Percentiles rank a stretch among this genome's conserved stretches.
These are phyloP conservation scores for Rhodotorula mucilaginosa DNA, from an alignment of 1,284 basidiomycete genomes.

Conservation along the genomic window DNA sequence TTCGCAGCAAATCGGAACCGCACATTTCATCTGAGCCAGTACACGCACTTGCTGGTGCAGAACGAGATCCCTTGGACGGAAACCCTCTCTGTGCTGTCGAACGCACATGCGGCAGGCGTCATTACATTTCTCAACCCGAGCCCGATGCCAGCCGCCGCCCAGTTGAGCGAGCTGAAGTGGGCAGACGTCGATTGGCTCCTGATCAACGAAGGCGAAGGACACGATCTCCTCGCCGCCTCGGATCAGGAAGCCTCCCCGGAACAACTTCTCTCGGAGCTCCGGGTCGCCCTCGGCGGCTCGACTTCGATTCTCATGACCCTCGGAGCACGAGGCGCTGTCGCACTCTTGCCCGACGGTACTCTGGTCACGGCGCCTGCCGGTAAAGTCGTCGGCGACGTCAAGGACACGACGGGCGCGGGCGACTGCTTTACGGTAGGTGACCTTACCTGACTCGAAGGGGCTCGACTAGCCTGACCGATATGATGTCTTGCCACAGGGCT, in stretches of 20 bases:
- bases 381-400: constrained; percentile 24
- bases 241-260: background rate
- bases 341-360: background rate
- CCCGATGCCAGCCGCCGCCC: constrained; percentile 53
- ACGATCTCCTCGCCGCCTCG: constrained; percentile 43
- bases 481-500: constrained; percentile 23
- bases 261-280: background rate
- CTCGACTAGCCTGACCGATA: background rate
- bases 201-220: constrained; percentile 57
- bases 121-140: constrained; percentile 58
- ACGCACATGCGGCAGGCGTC: constrained; percentile 44
- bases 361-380: constrained; percentile 26
- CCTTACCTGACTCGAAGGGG: background rate
- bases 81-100: constrained; percentile 51
- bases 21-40: background rate
- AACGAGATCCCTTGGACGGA: constrained; percentile 58
- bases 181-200: constrained; percentile 53
- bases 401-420: constrained; percentile 44
- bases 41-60: constrained; percentile 56
- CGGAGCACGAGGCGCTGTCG: constrained; percentile 32
- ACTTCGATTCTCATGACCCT: constrained; percentile 39
- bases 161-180: constrained; percentile 55
- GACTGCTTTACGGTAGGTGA: constrained; percentile 42
- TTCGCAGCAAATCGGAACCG: constrained; percentile 15
- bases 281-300: background rate